Conservation (phyloP, 2,329 filamentous ascomycete species). For the Fusarium liriodendri region DNA sequence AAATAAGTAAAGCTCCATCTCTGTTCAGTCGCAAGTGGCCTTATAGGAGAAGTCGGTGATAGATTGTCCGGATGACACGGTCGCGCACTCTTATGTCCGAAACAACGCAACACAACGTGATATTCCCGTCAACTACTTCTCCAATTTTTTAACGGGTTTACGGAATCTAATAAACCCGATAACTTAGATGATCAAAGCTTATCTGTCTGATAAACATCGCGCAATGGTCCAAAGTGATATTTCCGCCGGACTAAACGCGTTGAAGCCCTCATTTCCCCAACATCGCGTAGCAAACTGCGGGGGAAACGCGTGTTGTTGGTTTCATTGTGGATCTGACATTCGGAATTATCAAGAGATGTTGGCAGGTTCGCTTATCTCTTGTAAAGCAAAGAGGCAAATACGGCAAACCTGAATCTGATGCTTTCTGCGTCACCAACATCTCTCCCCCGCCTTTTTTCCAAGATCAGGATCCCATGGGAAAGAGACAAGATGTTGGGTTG, state of each 20-base stretch:
- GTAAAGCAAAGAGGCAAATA: neutral
- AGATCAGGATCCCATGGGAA: neutral
- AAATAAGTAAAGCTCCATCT: neutral
- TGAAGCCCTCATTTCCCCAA: neutral
- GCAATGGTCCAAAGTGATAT: neutral
- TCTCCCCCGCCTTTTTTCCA: neutral
- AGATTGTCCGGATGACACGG: neutral
- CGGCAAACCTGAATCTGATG: constrained; percentile 3
- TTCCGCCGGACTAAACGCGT: neutral
- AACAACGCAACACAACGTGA: neutral
- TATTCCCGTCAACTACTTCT: neutral
- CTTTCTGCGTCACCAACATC: neutral
- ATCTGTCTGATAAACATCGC: neutral
- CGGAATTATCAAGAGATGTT: neutral
- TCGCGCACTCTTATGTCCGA: neutral
- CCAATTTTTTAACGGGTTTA: neutral
- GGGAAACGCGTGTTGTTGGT: neutral
- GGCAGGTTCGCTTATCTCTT: constrained; percentile 4
- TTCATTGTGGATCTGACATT: neutral
- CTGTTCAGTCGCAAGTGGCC: neutral
- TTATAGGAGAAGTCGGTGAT: neutral
- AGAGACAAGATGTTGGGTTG: neutral
- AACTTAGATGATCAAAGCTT: neutral
- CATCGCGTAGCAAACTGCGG: neutral
- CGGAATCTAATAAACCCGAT: neutral